Base-by-base conservation (phyloP, 2,329 filamentous ascomycete species). In the Monosporascus ibericus region DNA sequence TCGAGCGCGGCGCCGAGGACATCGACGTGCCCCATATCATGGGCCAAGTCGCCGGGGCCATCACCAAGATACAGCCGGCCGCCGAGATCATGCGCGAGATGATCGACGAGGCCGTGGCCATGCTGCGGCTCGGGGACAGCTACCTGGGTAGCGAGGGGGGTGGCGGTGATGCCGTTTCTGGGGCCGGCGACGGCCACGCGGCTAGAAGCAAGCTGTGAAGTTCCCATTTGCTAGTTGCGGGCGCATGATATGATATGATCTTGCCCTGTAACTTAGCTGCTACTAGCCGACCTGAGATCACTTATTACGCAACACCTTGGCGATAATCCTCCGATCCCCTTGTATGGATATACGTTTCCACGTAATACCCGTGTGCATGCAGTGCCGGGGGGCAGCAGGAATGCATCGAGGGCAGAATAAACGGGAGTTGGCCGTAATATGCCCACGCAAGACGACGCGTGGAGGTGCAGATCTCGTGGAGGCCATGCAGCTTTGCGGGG, bases 11-110 rank as follows among this genome's bases (percentile, higher is more conserved):
- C 52, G 90, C 95, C 48, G 75, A 85, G 51, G 90, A 96, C 40
- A 75, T 95, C 14, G 92, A 96, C 65, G 75, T 88, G 52, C 92
- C 92, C 14, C 91, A 92, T 70, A 68, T 96, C 64, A 96, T 96
- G 92, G 92, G 92, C 1, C 90, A 96, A 73, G 92, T 96, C 8
- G 88, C 90, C 1, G 92, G 88, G 2, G 79, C 85, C 1, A 88
- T 96, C 52, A 70, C 74, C 36, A 83, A 86, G 59, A 82, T 96
- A 54, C 84, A 94, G 75, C 90, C 92, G 0, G 92, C 92, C 0
- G 80, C 75, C 47, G 80, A 86, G 58, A 96, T 97, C 73, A 85
- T 97, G n/a, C 80, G 85, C 55, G 90, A 95, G 60, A 96, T 97
- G 90, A 88, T 96, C 9, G 72, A 73, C 20, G 85, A 92, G 68